Base-by-base conservation (phyloP, 1,139 yeast species). In the Scheffersomyces insectosa region DNA sequence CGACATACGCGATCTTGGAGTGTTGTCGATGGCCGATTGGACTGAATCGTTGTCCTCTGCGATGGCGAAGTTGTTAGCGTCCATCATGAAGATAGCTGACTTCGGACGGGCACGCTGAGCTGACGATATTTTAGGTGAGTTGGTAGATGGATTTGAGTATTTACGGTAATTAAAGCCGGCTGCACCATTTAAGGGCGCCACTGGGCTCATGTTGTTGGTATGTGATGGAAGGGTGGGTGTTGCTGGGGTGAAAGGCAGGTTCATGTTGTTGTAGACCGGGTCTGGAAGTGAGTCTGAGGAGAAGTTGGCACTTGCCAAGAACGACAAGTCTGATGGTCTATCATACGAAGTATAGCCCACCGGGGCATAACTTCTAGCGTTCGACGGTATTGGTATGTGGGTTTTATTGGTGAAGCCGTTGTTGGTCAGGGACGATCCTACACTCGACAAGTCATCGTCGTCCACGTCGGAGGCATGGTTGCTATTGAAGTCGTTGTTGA, bases 221-320 rank as follows among this genome's bases (percentile, higher is more conserved):
- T 48, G 41, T 15, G 34, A 32, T n/a, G 47, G 41, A 31, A 32
- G 38, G 6, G 47, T 42, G 16, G 51, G 51, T 10, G 51, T 47
- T 36, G 44, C 27, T 5, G 51, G 51, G 8, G 42, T 32, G 20
- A 31, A 35, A 7, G 32, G 20, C 34, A 14, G 37, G 38, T 36
- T 37, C 40, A 28, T 13, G 13, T 36, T 31, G 42, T 14, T 35
- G 13, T 37, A 31, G 11, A 16, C 11, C 41, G 50, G 40, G 9
- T 42, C 49, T n/a, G 40, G 44, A 12, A 72, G 50, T 1, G 78
- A 73, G 39, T 73, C 78, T 0, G 72, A 56, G n/a, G 76, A 71
- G 52, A 73, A 73, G 52, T 73, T 73, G 36, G 75, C 70, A 46
- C 76, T 70, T 10, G 71, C 66, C 25, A 72, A 56, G 34, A 51